Evolutionary conservation across 148 eudicot species (phyloP).

Genomic region (Vaccinium vitisidaea): DNA sequence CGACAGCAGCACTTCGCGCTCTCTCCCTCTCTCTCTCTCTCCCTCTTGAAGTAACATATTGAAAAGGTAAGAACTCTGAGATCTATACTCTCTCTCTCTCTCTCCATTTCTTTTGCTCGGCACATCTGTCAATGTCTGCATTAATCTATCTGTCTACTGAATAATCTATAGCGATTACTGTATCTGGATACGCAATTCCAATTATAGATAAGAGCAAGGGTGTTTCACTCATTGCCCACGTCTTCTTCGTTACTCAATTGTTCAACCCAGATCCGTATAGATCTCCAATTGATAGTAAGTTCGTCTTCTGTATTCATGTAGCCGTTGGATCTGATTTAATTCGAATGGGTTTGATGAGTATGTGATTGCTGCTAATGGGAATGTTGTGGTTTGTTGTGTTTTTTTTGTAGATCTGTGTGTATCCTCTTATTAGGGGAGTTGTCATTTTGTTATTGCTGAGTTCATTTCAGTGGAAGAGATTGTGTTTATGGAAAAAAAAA

Average conservation of each 20-base stretch:
- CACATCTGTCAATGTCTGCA: background rate
- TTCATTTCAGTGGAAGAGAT: background rate
- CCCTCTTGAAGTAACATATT: background rate
- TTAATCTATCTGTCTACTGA: background rate
- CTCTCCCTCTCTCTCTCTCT: background rate
- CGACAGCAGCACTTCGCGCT: background rate
- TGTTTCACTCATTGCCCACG: conserved; percentile 6
- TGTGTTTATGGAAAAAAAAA: background rate
- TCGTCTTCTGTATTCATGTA: background rate
- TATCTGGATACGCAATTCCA: background rate
- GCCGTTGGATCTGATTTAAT: conserved; percentile 5
- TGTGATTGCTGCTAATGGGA: conserved; percentile 1
- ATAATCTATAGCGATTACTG: background rate
- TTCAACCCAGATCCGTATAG: conserved; percentile 6
- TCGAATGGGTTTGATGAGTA: background rate
- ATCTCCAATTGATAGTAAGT: conserved; percentile 1
- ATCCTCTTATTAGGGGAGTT: background rate
- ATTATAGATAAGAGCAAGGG: background rate
- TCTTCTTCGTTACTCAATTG: background rate
- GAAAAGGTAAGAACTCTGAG: background rate
- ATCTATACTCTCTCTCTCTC: background rate
- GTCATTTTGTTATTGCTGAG: background rate
- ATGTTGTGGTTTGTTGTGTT: background rate
- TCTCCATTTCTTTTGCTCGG: background rate
- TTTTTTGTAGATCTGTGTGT: conserved; percentile 5